These are phyloP conservation scores for Platismatia glauca DNA, from an alignment of 495 filamentous ascomycete genomes.

Conservation along the genomic window DNA sequence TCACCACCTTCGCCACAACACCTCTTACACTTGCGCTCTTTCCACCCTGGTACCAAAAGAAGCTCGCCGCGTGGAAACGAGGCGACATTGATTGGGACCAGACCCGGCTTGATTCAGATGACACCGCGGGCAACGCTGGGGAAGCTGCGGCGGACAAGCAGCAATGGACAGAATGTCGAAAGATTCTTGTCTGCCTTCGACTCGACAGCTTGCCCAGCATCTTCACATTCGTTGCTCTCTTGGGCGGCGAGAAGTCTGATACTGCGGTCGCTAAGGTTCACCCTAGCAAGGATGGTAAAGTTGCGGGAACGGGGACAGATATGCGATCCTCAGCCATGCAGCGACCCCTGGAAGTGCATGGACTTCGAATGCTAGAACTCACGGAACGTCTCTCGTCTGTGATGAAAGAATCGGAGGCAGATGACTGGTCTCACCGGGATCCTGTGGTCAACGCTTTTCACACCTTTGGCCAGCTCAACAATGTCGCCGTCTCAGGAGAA, in stretches of 20 bases:
- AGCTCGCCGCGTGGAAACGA: conserved; percentile 78
- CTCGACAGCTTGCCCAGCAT: conserved; percentile 81
- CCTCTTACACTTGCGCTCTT: conserved; percentile 72
- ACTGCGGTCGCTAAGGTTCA: conserved; percentile 39
- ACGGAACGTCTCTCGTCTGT: conserved; percentile 90
- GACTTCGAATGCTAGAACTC: conserved; percentile 75
- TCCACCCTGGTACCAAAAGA: conserved; percentile 83
- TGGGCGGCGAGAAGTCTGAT: conserved; percentile 47
- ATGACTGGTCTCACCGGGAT: conserved; percentile 67
- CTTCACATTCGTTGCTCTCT: conserved; percentile 72
- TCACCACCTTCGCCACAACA: conserved; percentile 87
- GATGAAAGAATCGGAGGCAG: conserved; percentile 83
- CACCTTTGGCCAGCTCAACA: conserved; percentile 76
- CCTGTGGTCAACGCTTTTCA: conserved; percentile 89
- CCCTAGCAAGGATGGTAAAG: conserved; percentile 15
- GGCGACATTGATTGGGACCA: conserved; percentile 95
- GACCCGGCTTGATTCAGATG: conserved; percentile 39
- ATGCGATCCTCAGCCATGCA: conserved; percentile 24
- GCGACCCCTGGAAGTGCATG: conserved; percentile 68
- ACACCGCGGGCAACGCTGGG: conserved; percentile 30
- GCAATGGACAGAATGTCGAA: conserved; percentile 32
- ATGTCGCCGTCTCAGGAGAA: conserved; percentile 73
- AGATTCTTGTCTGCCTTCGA: conserved; percentile 62
- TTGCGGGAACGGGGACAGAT: conserved; percentile 14
- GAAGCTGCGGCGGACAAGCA: conserved; percentile 32